Evolutionary conservation across 805 yeast species (phyloP).

Genomic region (Ogataea angusta): DNA sequence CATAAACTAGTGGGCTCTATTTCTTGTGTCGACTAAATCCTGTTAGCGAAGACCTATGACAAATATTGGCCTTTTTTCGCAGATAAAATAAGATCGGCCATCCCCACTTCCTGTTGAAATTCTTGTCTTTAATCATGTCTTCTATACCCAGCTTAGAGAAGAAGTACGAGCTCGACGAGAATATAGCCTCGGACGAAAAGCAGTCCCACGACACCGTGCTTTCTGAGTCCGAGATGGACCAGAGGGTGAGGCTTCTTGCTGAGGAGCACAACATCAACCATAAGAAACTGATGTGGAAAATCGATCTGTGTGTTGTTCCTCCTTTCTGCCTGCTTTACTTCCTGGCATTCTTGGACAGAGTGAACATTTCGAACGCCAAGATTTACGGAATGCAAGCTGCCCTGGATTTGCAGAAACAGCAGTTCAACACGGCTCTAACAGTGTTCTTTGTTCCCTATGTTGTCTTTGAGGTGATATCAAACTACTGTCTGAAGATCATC

Average conservation of each 20-base stretch:
- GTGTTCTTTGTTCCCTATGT: slow-evolving; percentile 72
- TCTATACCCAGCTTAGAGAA: slow-evolving; percentile 20
- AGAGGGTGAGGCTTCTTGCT: slow-evolving; percentile 38
- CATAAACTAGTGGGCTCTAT: not conserved
- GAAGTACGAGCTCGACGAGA: slow-evolving; percentile 17
- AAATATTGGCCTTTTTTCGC: not conserved
- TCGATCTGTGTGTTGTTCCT: slow-evolving; percentile 69
- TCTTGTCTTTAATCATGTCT: slow-evolving; percentile 12
- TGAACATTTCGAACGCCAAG: slow-evolving; percentile 78
- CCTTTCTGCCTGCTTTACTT: slow-evolving; percentile 74
- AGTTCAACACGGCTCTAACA: slow-evolving; percentile 63
- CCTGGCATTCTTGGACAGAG: slow-evolving; percentile 76
- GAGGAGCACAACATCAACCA: slow-evolving; percentile 50
- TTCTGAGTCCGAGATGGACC: slow-evolving; percentile 24
- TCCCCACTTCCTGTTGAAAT: not conserved
- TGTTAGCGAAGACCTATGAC: not conserved
- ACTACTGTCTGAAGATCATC: slow-evolving; percentile 54
- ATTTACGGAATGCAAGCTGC: slow-evolving; percentile 63
- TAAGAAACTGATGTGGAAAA: slow-evolving; percentile 54
- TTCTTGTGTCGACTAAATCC: not conserved
- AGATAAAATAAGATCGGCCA: not conserved
- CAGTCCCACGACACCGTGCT: slow-evolving; percentile 13
- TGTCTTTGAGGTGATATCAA: slow-evolving; percentile 61
- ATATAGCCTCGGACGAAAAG: slow-evolving; percentile 9
- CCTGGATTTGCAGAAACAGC: slow-evolving; percentile 51